Evolutionary conservation across 805 yeast species (phyloP), one percentile per base, ranked within the genome.

Genomic region (Sugiyamaella smithiae): DNA sequence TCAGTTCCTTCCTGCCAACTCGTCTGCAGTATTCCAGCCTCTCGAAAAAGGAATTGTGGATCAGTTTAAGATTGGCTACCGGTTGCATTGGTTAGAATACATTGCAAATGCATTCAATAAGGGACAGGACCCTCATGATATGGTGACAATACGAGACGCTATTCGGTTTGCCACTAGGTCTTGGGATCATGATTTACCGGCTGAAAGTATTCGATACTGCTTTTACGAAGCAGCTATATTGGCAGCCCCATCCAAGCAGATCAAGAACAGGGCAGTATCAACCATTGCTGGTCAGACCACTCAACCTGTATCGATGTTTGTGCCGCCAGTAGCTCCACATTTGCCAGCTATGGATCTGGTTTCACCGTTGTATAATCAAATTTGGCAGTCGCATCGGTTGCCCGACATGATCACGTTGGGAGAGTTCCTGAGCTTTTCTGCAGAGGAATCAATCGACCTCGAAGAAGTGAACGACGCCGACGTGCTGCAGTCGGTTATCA

Each of bases 1-100:
- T 9, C 48, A 45, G 31, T 45, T 45, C 26, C 31, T 45, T 23
- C 48, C 48, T 6, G 20, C 48, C 9, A 45, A 45, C 42, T 37
- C 43, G 17, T 20, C 35, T 4, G 40, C 44, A 8, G 20, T 35
- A n/a, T 45, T 45, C 44, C 48, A 45, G 22, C 48, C 48, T 2
- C 48, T 45, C n/a, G 48, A 45, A 20, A 45, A 45, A 32, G 48
- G 48, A 9, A 26, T 45, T 17, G 23, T 45, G 5, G 48, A 45
- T 19, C 48, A 45, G 38, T 45, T 45, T 26, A 45, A 45, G 29
- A 17, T 45, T 9, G 40, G n/a, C 4, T 45, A 45, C 14, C 43
- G 48, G n/a, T 17, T 23, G 24, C 48, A 45, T 24, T 45, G 48
- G 48, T 25, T 45, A 5, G 48, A 45, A 25, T 45, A 14, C 38